Percentiles rank a stretch among this genome's conserved stretches.
phyloP scores from a whole-genome alignment of 768 basidiomycete species.

The Hirschioporus abietinus region DNA sequence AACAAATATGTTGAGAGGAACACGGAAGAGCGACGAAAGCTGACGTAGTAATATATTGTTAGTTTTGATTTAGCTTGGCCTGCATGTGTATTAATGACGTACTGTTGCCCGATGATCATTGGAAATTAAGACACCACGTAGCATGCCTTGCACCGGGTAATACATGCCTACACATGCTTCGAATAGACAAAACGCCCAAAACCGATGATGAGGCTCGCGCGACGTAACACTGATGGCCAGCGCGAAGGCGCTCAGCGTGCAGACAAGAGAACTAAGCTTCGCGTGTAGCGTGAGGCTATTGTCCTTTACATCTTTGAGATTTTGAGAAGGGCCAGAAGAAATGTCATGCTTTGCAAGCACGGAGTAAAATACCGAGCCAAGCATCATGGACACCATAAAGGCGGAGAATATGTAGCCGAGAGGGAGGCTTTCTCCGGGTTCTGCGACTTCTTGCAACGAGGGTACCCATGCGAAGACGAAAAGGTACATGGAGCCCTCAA shows the following conservation, averaged over 20 bases:
- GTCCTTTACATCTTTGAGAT: slow-evolving; percentile 18
- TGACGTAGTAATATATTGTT: slow-evolving; percentile 20
- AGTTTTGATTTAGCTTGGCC: slow-evolving; percentile 5
- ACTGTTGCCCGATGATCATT: slow-evolving; percentile 76
- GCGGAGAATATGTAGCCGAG: slow-evolving; percentile 76
- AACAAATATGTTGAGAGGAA: slow-evolving; percentile 71
- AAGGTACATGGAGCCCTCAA: slow-evolving; percentile 82
- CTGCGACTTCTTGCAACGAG: slow-evolving; percentile 58
- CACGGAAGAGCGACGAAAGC: slow-evolving; percentile 68
- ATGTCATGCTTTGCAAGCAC: slow-evolving; percentile 26
- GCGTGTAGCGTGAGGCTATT: slow-evolving; percentile 55
- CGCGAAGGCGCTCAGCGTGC: slow-evolving; percentile 51
- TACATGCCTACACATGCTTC: slow-evolving; percentile 78
- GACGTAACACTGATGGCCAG: slow-evolving; percentile 46
- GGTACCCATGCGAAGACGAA: slow-evolving; percentile 86
- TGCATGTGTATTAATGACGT: slow-evolving; percentile 18
- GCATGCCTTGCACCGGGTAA: slow-evolving; percentile 73
- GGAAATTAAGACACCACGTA: slow-evolving; percentile 58
- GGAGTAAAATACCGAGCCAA: slow-evolving; percentile 65
- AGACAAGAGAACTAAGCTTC: slow-evolving; percentile 60
- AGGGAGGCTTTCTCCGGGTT: slow-evolving; percentile 40
- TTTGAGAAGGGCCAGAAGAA: slow-evolving; percentile 12
- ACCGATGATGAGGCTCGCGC: slow-evolving; percentile 43
- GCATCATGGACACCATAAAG: slow-evolving; percentile 81
- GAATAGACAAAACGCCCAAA: slow-evolving; percentile 71